Conservation (phyloP, 208 protist species). For the Dictyostelium gargantuum region DNA sequence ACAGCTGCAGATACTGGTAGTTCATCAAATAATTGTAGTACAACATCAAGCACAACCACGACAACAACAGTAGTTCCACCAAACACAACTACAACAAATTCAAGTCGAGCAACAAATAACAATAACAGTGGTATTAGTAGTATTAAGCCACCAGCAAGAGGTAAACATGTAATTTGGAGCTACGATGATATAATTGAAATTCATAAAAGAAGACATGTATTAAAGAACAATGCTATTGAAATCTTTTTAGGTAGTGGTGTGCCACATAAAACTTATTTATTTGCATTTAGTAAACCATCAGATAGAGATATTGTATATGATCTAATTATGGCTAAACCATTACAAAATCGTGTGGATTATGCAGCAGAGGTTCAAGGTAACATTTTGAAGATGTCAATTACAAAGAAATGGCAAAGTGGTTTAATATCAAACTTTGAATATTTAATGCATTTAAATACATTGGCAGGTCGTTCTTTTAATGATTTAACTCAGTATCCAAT, state of each 20-base stretch:
- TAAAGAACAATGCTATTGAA: constrained; percentile 78
- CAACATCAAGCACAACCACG: neutral
- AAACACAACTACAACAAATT: neutral
- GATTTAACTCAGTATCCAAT: constrained; percentile 88
- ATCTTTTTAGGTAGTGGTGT: constrained; percentile 79
- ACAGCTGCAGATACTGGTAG: neutral
- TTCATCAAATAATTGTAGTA: neutral
- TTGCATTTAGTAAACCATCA: constrained; percentile 68
- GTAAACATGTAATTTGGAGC: constrained; percentile 38
- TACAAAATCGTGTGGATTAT: constrained; percentile 80
- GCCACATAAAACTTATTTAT: constrained; percentile 69
- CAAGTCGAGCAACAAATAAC: neutral
- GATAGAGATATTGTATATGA: constrained; percentile 70
- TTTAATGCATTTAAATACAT: constrained; percentile 86
- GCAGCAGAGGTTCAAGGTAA: constrained; percentile 68
- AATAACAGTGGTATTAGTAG: neutral
- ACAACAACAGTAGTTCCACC: neutral
- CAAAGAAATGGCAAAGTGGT: constrained; percentile 81
- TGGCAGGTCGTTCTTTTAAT: constrained; percentile 86
- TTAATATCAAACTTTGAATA: constrained; percentile 86
- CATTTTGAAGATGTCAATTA: constrained; percentile 71
- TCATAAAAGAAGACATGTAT: constrained; percentile 75
- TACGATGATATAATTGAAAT: constrained; percentile 73
- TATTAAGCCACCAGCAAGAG: neutral
- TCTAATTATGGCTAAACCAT: constrained; percentile 70